phyloP scores from a whole-genome alignment of 2,329 filamentous ascomycete species.

The Pyrenochaeta sp. region DNA sequence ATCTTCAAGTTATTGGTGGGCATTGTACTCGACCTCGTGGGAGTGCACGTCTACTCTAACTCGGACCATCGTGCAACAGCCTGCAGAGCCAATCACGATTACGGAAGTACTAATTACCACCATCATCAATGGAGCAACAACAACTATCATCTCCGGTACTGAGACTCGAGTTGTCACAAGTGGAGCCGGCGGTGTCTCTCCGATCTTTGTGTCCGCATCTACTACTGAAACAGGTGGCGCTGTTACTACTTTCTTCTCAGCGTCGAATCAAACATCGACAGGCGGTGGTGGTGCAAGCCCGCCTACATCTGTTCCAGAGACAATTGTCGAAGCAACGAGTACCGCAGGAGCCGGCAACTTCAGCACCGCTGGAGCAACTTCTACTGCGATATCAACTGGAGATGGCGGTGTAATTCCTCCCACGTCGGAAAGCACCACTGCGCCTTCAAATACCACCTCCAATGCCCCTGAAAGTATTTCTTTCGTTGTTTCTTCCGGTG shows the following conservation, averaged over 20 bases:
- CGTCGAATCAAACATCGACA: conserved; percentile 23
- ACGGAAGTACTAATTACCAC: conserved; percentile 24
- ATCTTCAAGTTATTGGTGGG: conserved; percentile 38
- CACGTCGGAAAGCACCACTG: conserved; percentile 1
- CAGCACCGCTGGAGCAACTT: conserved; percentile 16
- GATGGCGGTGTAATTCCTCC: conserved; percentile 19
- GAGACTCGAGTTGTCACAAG: conserved; percentile 21
- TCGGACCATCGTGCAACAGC: conserved; percentile 29
- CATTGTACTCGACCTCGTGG: conserved; percentile 33
- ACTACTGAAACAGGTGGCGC: conserved; percentile 28
- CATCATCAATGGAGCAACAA: conserved; percentile 30
- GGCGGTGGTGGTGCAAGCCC: conserved; percentile 21
- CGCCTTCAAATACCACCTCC: conserved; percentile 4
- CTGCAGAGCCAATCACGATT: conserved; percentile 15
- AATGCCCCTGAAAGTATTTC: conserved; percentile 7
- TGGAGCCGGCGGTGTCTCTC: conserved; percentile 18
- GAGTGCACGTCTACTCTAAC: conserved; percentile 29
- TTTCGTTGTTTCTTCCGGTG: conserved; percentile 10
- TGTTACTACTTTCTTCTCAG: conserved; percentile 30
- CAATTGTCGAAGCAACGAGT: conserved; percentile 1
- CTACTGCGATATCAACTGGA: conserved; percentile 21
- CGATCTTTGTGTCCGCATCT: conserved; percentile 33
- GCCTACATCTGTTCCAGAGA: conserved; percentile 7
- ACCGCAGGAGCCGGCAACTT: conserved; percentile 12
- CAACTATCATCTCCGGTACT: conserved; percentile 33